Conservation (phyloP, 73 alveolate species). For the Durusdinium trenchii region DNA sequence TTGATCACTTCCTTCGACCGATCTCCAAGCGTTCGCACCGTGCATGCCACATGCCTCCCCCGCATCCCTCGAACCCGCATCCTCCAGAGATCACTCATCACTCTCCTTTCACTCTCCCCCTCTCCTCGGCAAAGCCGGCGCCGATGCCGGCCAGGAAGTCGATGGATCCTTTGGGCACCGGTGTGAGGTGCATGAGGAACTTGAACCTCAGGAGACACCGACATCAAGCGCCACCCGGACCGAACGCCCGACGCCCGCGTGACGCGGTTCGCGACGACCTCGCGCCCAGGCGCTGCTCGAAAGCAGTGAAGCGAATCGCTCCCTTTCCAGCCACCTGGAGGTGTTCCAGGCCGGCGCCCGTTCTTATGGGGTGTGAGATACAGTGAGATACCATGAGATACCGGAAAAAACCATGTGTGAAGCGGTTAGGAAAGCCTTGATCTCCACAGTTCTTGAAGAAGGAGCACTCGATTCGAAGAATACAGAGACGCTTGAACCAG, state of each 20-base stretch:
- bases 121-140: conserved; percentile 88
- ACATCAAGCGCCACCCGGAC: no score
- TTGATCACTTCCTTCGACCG: no score
- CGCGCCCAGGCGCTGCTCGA: conserved; percentile 45
- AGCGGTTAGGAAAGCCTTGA: no score
- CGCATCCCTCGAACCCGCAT: not conserved
- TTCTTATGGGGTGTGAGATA: no score
- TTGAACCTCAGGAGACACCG: conserved; percentile 33
- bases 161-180: conserved; percentile 59
- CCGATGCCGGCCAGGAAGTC: conserved; percentile 95
- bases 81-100: not conserved
- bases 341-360: no score
- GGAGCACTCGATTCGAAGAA: no score
- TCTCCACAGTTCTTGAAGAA: no score
- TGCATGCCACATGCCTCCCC: not conserved
- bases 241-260: not conserved
- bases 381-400: no score
- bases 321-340: conserved; percentile 90
- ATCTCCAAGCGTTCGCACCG: not conserved
- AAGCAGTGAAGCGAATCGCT: conserved; percentile 90
- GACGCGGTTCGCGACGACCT: not conserved
- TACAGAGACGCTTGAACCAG: no score
- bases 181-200: conserved; percentile 66
- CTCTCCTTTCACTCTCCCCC: not conserved
- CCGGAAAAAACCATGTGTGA: no score